Evolutionary conservation across 2,329 filamentous ascomycete genomes (phyloP), one percentile per base, ranked within the genome.

Genomic region (Teratosphaeria zuluensis): DNA sequence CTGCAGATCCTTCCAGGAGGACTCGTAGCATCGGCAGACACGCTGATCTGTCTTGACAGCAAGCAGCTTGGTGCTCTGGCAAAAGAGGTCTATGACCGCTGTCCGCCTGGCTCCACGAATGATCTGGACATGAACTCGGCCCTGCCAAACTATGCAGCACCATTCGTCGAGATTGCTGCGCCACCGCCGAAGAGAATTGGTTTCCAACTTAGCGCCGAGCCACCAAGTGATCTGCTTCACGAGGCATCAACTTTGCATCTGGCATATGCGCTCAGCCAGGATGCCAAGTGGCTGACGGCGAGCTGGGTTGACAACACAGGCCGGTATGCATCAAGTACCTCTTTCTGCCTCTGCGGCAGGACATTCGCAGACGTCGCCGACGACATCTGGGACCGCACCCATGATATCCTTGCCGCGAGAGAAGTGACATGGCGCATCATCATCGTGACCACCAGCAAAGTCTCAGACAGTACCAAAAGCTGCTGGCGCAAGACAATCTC

Each of bases 201-300:
- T 55, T 94, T 95, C 73, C 88, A 89, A 69, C 74, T 92, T 1
- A 80, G 78, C 1, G 73, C 82, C 0, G 84, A 82, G 14, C 86
- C 88, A 1, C 89, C 88, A 0, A 81, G 84, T 19, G 88, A 90
- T 19, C 76, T 92, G 5, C 77, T 94, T 56, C 83, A 87, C 58
- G 89, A 94, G 69, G 90, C 91, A 63, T 88, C 85, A 0, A 87
- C 87, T 67, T 83, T 95, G 32, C 90, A 95, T 70, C 77, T 95
- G 52, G 88, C 87, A 1, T 95, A 95, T 67, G 83, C 87, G 1
- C 81, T 85, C 58, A 92, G 88, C 67, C 78, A 86, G 11, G 88
- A 92, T 69, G 84, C 87, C 21, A 78, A 85, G 8, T 95, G 90
- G 90, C 76, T 94, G 42, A 87, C 86, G 12, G 87, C 84, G 5